phyloP scores from a whole-genome alignment of 2,329 filamentous ascomycete species.

The Rhinocladiella mackenziei region DNA sequence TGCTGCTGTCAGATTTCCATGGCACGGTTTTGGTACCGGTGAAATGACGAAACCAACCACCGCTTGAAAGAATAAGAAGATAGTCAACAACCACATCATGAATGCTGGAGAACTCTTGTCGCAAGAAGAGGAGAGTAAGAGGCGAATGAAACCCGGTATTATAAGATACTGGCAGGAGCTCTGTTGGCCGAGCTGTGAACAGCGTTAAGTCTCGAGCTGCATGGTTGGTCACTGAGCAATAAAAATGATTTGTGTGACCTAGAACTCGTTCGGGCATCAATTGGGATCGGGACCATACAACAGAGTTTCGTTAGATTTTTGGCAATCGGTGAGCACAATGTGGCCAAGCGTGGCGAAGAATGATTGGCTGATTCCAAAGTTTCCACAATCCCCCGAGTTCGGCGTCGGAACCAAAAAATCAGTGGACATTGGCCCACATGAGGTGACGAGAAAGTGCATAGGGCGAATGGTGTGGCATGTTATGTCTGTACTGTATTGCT shows the following conservation, averaged over 20 bases:
- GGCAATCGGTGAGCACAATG: constrained; percentile 19
- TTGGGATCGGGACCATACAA: constrained; percentile 12
- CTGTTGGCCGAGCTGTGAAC: too few species aligned
- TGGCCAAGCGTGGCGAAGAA: constrained; percentile 18
- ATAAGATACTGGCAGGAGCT: too few species aligned
- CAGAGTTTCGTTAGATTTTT: constrained; percentile 9
- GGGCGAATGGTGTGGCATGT: too few species aligned
- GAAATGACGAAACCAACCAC: constrained; percentile 16
- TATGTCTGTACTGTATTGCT: too few species aligned
- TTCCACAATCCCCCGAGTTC: constrained; percentile 1
- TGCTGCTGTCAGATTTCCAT: too few species aligned
- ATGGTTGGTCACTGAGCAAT: constrained; percentile 8
- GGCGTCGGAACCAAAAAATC: background rate
- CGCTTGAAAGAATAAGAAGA: constrained; percentile 15
- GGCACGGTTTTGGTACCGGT: constrained; percentile 5
- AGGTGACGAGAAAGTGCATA: constrained; percentile 6
- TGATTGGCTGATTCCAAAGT: constrained; percentile 21
- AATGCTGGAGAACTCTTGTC: background rate
- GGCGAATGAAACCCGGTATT: too few species aligned
- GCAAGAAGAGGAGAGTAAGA: background rate
- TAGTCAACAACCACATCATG: constrained; percentile 16
- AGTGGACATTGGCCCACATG: background rate
- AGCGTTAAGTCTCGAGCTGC: too few species aligned
- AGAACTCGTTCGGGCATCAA: constrained; percentile 23
- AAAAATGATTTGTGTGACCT: constrained; percentile 20